Conservation (phyloP, 1,284 basidiomycete species). For the Melampsora americana region DNA sequence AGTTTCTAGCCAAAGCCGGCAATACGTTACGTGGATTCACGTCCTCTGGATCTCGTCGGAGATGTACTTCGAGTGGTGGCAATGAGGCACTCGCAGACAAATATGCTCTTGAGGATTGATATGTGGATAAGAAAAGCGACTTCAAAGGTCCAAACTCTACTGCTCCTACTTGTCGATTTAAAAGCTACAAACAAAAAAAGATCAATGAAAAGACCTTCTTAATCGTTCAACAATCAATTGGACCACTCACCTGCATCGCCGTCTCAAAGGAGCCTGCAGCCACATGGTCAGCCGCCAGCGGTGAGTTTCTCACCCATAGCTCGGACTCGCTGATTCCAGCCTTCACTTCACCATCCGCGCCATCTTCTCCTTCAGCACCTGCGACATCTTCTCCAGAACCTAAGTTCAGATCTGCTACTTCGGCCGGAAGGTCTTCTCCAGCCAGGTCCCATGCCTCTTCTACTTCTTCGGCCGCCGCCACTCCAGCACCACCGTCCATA, state of each 20-base stretch:
- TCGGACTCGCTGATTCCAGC: constrained; percentile 85
- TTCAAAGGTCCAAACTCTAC: constrained; percentile 86
- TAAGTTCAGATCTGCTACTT: constrained; percentile 59
- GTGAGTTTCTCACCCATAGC: constrained; percentile 91
- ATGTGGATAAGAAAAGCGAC: constrained; percentile 78
- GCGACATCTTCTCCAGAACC: constrained; percentile 67
- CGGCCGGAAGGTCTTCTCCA: constrained; percentile 54
- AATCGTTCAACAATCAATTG: constrained; percentile 20
- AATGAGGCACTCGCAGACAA: constrained; percentile 80
- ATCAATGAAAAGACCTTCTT: constrained; percentile 15
- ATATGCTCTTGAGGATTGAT: constrained; percentile 81
- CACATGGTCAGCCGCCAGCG: constrained; percentile 90
- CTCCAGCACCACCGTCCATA: constrained; percentile 59
- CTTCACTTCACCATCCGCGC: constrained; percentile 78
- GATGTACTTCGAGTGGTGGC: constrained; percentile 77
- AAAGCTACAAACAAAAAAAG: constrained; percentile 61
- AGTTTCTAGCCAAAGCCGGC: constrained; percentile 69
- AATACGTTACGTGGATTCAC: constrained; percentile 70
- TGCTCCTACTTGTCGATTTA: constrained; percentile 89
- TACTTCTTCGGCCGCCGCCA: constrained; percentile 61
- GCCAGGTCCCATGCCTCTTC: constrained; percentile 58
- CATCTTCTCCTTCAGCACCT: constrained; percentile 62
- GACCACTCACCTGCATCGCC: constrained; percentile 83
- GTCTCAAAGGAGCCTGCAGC: constrained; percentile 96
- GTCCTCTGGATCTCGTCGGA: constrained; percentile 82